A percentile compares a stretch with the other conserved stretches of the same genome.
phyloP scores from a whole-genome alignment of 148 eudicot species.

The Fagopyrum esculentum region DNA sequence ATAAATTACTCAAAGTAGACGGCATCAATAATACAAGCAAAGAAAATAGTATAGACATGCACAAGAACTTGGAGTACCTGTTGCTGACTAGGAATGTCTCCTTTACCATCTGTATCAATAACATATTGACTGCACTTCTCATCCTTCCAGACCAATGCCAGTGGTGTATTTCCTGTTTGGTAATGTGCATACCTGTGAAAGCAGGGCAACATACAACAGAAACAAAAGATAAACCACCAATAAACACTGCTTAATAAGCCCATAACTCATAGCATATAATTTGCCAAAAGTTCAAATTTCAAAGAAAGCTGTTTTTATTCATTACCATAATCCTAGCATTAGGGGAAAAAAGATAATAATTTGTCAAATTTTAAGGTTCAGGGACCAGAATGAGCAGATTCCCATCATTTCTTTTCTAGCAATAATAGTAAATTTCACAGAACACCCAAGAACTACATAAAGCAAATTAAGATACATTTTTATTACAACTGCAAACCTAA shows the following conservation, averaged over 20 bases:
- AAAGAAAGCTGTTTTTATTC: neutral
- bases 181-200: constrained; percentile 82
- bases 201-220: constrained; percentile 4
- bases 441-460: neutral
- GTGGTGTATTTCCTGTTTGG: constrained; percentile 90
- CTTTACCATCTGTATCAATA: constrained; percentile 80
- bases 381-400: neutral
- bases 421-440: neutral
- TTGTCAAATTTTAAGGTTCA: neutral
- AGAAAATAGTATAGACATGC: neutral
- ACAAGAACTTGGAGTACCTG: constrained; percentile 36
- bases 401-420: neutral
- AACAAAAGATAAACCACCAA: neutral
- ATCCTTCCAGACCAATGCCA: constrained; percentile 92
- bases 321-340: neutral
- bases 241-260: neutral
- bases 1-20: neutral
- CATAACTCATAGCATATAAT: neutral
- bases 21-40: neutral
- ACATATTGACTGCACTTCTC: constrained; percentile 86
- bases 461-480: neutral
- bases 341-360: neutral
- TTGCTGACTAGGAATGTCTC: constrained; percentile 68
- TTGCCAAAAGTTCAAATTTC: neutral
- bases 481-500: neutral